Evolutionary conservation across 2,329 filamentous ascomycete genomes (phyloP), one percentile per base, ranked within the genome.

Genomic region (Trichophyton rubrum): DNA sequence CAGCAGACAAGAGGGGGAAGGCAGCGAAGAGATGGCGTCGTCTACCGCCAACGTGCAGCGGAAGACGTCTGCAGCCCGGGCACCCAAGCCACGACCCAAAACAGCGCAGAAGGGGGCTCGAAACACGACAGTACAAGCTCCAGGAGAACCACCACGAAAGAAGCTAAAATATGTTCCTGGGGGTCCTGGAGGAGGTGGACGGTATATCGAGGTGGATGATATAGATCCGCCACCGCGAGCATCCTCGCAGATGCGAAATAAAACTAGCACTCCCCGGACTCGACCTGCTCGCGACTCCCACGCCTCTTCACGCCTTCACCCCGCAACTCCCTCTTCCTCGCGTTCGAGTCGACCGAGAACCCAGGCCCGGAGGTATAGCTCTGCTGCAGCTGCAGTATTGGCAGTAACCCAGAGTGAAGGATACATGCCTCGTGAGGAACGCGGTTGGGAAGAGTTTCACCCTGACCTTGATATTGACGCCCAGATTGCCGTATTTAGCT

Each of bases 371-470:
- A 83, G 88, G 65, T 95, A 88, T 74, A 90, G 87, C 67, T 92
- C 89, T 53, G 90, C 83, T 33, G 76, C 87, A n/a, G 90, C 92
- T 11, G 90, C 90, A 30, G 89, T 91, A 24, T 89, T 91, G 58
- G 90, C 90, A 4, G 87, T 93, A 62, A 89, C 90, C 66, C 90
- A 96, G 70, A 91, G 85, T 68, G 93, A 97, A 77, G 91, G 92
- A 58, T 97, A 97, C 75, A 99, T 99, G 72, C 93, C 93, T 35
- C 83, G 93, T 69, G 93, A 99, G 75, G 93, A 99, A 77, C 85
- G 92, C 64, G 89, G 90, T 59, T 99, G 92, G 90, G 91, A 96
- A 69, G 93, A 99, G 72, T 97, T 97, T 65, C 93, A 99, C 73
- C 90, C 90, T 0, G 89, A 96, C 68, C 82, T 99, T 59, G 91